Evolutionary conservation across 352 stramenopile genomes (phyloP), one percentile per base, ranked within the genome.

Genomic region (Pythium oligandrum): DNA sequence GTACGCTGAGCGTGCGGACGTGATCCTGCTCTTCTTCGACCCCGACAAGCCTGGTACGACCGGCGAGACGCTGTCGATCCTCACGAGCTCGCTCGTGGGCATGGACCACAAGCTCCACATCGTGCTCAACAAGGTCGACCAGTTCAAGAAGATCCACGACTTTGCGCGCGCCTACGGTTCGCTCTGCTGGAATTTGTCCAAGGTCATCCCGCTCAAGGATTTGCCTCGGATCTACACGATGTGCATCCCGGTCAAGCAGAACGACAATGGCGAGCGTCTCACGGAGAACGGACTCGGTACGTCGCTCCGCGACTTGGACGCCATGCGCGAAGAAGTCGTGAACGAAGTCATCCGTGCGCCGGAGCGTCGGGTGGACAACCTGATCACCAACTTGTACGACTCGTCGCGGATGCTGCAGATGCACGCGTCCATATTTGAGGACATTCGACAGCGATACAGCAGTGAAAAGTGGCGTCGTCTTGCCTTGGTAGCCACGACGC

Each of bases 21-120:
- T 99, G 51, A 98, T 99, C 50, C 68, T 99, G 57, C 83, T 99
- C 4, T 99, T 99, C 71, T 99, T 99, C 66, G 97, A 99, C 79
- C 97, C 97, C 3, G 97, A 99, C 66, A 99, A 99, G 68, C 93
- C 93, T 0, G 97, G 97, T 12, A 99, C 97, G 6, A 99, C 97
- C 0, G 97, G 97, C 17, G 97, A 99, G 74, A 99, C 97, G 57
- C 85, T 99, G 30, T 97, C 86, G 36, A 96, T 99, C 44, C 73
- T 99, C 35, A 97, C 98, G 38, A 97, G 98, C 58, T 97, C 93
- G 42, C 80, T 99, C 39, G 78, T 94, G 11, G 73, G 97, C 12
- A 98, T 99, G 95, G 97, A 99, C 82, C 97, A 99, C 68, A 99
- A 99, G 75, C 77, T 99, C 37, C 92, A 99, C 71, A 99, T 99